These are phyloP conservation scores for Nadsonia fulvescens DNA, from an alignment of 805 yeast genomes.

Conservation along the genomic window DNA sequence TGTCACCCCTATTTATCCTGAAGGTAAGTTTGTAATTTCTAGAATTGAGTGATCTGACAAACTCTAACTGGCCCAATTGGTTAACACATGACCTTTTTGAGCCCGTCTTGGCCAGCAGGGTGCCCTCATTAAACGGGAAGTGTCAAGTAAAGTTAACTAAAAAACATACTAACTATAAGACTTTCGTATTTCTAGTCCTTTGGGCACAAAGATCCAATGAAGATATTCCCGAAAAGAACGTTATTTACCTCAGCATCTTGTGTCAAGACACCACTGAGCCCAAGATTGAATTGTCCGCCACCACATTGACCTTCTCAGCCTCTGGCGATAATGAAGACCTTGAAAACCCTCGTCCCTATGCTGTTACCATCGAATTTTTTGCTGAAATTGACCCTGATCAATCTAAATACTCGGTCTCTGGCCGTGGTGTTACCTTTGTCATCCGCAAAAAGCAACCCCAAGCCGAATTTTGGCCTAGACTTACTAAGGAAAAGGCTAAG, in stretches of 20 bases:
- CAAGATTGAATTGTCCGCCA: conserved; percentile 41
- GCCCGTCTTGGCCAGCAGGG: too few relatives aligned
- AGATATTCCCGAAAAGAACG: conserved; percentile 53
- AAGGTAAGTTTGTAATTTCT: too few relatives aligned
- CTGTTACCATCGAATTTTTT: conserved; percentile 54
- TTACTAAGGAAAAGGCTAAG: conserved; percentile 72
- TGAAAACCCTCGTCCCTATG: conserved; percentile 39
- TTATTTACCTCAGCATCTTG: conserved; percentile 55
- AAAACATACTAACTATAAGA: too few relatives aligned
- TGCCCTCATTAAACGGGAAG: too few relatives aligned
- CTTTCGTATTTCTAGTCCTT: too few relatives aligned
- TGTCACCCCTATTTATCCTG: too few relatives aligned
- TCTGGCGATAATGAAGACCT: conserved; percentile 26
- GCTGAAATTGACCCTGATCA: conserved; percentile 53
- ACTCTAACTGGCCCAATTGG: too few relatives aligned
- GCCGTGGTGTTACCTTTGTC: conserved; percentile 44
- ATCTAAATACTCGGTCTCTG: conserved; percentile 39
- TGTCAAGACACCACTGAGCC: conserved; percentile 52
- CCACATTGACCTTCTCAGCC: conserved; percentile 34
- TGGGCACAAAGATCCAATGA: conserved; percentile 95
- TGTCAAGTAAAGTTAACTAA: too few relatives aligned
- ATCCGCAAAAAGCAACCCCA: conserved; percentile 50
- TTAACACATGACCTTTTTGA: too few relatives aligned
- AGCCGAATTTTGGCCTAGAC: conserved; percentile 87
- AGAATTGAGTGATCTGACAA: too few relatives aligned